phyloP scores from a whole-genome alignment of 202 grass and related monocot genomes.

The Panicum hallii region DNA sequence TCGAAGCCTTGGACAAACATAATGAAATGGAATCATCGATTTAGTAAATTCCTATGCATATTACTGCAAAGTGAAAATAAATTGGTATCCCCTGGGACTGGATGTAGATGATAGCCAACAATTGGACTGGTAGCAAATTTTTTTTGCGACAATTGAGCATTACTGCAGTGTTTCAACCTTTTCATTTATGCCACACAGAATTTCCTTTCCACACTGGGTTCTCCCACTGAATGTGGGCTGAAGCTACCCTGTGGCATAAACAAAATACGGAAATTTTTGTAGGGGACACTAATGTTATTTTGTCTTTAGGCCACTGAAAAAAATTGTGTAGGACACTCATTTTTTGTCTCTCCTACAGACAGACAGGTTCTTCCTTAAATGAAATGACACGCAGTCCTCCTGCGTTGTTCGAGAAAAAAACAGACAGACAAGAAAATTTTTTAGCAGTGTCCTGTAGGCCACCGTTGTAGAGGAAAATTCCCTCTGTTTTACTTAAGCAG shows the following conservation, averaged over 20 bases:
- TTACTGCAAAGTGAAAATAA: neutral
- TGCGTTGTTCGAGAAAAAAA: too few species aligned
- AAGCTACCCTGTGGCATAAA: neutral
- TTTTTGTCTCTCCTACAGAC: too few species aligned
- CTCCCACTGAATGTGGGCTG: neutral
- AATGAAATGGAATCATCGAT: neutral
- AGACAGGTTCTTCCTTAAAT: too few species aligned
- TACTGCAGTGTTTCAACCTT: neutral
- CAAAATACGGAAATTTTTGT: too few species aligned
- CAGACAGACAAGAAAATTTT: too few species aligned
- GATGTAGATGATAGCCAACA: neutral
- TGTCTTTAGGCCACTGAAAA: too few species aligned
- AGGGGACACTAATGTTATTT: too few species aligned
- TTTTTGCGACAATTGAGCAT: constrained; percentile 2
- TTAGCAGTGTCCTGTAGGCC: too few species aligned
- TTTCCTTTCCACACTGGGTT: neutral
- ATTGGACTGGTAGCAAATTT: neutral
- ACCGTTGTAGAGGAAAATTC: too few species aligned
- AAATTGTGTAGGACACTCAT: too few species aligned
- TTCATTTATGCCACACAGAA: neutral
- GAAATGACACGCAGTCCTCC: too few species aligned
- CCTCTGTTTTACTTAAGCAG: too few species aligned
- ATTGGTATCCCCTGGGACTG: neutral
- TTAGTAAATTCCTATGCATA: neutral
- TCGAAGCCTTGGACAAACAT: neutral